Base-by-base conservation (phyloP, 2,329 filamentous ascomycete genomes). In the Fusarium metavorans region DNA sequence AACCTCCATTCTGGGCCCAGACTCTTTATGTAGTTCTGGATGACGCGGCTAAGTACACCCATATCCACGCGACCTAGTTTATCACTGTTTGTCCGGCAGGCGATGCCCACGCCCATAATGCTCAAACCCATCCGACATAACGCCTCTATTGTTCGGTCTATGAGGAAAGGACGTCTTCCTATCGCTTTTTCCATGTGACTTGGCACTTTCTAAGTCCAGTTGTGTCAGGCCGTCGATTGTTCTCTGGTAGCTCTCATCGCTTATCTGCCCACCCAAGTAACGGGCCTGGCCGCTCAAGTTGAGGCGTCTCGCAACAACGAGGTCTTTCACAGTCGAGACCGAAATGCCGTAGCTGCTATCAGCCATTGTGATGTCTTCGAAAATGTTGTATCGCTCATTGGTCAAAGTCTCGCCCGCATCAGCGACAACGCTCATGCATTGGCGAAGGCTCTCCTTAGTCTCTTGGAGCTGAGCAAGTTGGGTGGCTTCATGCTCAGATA, bases 311-410 rank as follows among this genome's bases (percentile, higher is more conserved):
- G 77, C 76, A 11, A 68, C 43, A 34, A 79, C 74, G 10, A 79
- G 72, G 14, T 79, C 76, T 23, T 75, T 76, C 1, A 79, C 66
- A 27, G 76, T 79, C 9, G 75, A 79, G 43, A 79, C 72, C 6
- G 73, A 67, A 61, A 79, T 70, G 37, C 70, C 74, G 37, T 79
- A 77, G 32, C 68, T 72, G 41, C 71, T 78, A 2, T 76, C 74
- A 16, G 66, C 41, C 64, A 79, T 64, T 2, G 72, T 76, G n/a
- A 76, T 71, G 25, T 79, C 77, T 61, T 79, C 77, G 30, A 78
- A 79, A 30, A 78, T 6, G 56, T 79, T 79, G n/a, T 61, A 57
- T 4, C 77, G 76, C 13, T 77, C 72, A 4, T 63, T 62, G 8
- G 61, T 57, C 39, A 77, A 58, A 35, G 48, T 58, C 25, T 76